These are phyloP conservation scores for Geotrichum histeridarum DNA, from an alignment of 1,139 yeast species.

Conservation along the genomic window DNA sequence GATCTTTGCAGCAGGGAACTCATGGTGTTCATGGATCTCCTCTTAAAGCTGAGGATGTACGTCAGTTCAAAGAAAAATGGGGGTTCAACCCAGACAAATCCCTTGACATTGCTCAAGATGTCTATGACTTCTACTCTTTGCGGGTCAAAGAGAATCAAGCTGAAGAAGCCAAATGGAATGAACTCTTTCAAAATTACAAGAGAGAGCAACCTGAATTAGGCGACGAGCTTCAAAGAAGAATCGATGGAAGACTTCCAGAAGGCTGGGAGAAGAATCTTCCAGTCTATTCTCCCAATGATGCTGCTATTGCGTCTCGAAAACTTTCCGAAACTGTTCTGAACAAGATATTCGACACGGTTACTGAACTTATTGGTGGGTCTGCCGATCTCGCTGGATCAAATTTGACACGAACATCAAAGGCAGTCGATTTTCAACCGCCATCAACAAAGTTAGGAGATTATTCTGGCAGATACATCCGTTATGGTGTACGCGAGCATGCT, in stretches of 20 bases:
- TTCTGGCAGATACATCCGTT: conserved; percentile 91
- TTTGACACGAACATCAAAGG: conserved; percentile 82
- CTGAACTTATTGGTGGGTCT: conserved; percentile 95
- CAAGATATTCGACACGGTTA: conserved; percentile 58
- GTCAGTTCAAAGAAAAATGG: conserved; percentile 74
- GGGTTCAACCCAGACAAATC: conserved; percentile 86
- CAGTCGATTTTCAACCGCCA: conserved; percentile 93
- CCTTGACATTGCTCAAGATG: conserved; percentile 80
- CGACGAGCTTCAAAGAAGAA: conserved; percentile 78
- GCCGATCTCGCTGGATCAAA: conserved; percentile 98
- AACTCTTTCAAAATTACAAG: conserved; percentile 55
- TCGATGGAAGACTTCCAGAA: conserved; percentile 72
- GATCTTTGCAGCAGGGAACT: conserved; percentile 82
- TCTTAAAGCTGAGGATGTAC: conserved; percentile 87
- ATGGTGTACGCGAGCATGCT: conserved; percentile 99
- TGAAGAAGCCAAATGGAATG: conserved; percentile 71
- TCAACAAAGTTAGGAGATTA: conserved; percentile 76
- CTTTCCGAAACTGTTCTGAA: conserved; percentile 78
- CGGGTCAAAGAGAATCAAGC: conserved; percentile 58
- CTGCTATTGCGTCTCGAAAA: conserved; percentile 91
- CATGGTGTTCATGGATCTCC: conserved; percentile 97
- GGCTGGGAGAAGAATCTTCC: conserved; percentile 83
- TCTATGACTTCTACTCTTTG: conserved; percentile 60
- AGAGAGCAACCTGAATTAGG: conserved; percentile 73
- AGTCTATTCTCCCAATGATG: conserved; percentile 68